phyloP scores from a whole-genome alignment of 1,139 yeast species.

The Nakaseomyces nivariensis region DNA sequence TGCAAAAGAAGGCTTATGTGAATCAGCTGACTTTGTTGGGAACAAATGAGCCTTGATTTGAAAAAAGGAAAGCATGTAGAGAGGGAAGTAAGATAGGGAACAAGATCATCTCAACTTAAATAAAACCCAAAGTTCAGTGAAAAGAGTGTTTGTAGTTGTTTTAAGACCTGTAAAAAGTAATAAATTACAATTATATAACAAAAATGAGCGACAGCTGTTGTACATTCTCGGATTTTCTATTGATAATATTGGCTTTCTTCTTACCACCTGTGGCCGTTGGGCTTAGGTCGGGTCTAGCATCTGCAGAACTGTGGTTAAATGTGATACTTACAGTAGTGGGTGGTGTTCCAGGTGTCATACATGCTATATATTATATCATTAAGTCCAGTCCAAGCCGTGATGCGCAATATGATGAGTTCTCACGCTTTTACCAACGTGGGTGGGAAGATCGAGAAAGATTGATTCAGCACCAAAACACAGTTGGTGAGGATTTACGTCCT shows the following conservation, averaged over 20 bases:
- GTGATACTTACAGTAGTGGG: slow-evolving; percentile 69
- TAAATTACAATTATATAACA: not conserved
- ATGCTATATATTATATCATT: slow-evolving; percentile 44
- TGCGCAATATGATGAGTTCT: slow-evolving; percentile 11
- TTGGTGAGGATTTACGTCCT: not conserved
- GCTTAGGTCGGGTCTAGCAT: slow-evolving; percentile 26
- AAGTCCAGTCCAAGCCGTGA: slow-evolving; percentile 24
- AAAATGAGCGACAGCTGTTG: slow-evolving; percentile 11
- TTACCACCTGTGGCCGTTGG: slow-evolving; percentile 30
- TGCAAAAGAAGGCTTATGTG: too few relatives aligned
- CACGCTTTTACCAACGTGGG: slow-evolving; percentile 26
- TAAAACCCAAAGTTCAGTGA: too few relatives aligned
- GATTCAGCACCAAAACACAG: not conserved
- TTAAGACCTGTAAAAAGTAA: not conserved
- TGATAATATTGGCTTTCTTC: slow-evolving; percentile 25
- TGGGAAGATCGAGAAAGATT: slow-evolving; percentile 24
- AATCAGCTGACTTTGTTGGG: too few relatives aligned
- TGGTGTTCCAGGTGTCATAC: slow-evolving; percentile 72
- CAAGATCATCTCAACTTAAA: too few relatives aligned
- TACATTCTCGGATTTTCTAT: slow-evolving; percentile 25
- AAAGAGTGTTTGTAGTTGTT: too few relatives aligned
- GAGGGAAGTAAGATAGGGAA: too few relatives aligned
- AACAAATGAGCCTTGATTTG: too few relatives aligned
- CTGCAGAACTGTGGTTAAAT: slow-evolving; percentile 48
- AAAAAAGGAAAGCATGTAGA: too few relatives aligned